Evolutionary conservation across 169 alveolate genomes (phyloP).

Genomic region (Neospora caninum): DNA sequence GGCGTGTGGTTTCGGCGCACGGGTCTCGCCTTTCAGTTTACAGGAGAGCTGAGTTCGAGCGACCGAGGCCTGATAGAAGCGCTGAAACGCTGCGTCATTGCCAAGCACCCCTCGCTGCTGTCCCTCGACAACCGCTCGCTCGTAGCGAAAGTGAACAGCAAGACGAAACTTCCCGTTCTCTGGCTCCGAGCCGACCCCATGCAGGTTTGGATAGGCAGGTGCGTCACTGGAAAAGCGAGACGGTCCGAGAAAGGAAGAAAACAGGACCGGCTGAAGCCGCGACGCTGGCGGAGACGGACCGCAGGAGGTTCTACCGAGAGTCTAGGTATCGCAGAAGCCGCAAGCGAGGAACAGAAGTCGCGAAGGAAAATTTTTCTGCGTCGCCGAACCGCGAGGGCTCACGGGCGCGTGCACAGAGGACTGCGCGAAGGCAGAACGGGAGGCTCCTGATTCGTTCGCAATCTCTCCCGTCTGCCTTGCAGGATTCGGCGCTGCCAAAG

Average conservation of each 20-base stretch:
- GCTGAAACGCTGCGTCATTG: conserved; percentile 72
- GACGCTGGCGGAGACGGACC: no score
- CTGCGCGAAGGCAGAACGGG: no score
- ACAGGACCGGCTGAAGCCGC: background rate
- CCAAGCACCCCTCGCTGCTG: conserved; percentile 70
- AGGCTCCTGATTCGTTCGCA: no score
- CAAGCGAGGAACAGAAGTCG: no score
- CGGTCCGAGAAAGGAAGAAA: background rate
- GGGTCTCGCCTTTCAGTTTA: conserved; percentile 63
- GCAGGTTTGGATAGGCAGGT: conserved; percentile 79
- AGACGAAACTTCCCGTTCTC: conserved; percentile 81
- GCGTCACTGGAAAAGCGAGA: background rate
- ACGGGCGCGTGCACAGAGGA: no score
- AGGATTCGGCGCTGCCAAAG: conserved; percentile 76
- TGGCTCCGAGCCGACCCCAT: conserved; percentile 85
- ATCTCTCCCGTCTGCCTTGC: conserved; percentile 9
- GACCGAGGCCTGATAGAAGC: conserved; percentile 74
- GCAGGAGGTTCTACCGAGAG: no score
- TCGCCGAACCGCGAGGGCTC: no score
- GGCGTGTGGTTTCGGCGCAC: no score
- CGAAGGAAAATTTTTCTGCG: no score
- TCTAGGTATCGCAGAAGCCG: no score
- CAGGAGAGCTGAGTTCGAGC: conserved; percentile 73
- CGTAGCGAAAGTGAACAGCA: conserved; percentile 87
- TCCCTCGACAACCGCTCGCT: conserved; percentile 83